Conservation (phyloP, 1,284 basidiomycete genomes). For the Tilletia horrida region DNA sequence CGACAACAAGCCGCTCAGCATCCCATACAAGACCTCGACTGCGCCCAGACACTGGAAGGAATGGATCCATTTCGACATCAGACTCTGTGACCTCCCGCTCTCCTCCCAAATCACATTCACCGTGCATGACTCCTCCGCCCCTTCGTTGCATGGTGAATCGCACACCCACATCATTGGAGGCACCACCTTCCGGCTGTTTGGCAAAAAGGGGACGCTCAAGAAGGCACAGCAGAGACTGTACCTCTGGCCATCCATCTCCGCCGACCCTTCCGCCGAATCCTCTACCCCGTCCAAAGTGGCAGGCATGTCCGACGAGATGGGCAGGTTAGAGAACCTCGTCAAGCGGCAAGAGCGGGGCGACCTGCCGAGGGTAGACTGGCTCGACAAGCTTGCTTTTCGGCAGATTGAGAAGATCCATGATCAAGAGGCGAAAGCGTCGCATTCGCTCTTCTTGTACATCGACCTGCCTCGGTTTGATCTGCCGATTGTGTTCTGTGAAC, state of each 20-base stretch:
- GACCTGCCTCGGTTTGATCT: conserved; percentile 97
- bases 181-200: conserved; percentile 82
- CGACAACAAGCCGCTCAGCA: conserved; percentile 86
- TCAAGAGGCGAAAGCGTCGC: conserved; percentile 31
- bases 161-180: conserved; percentile 74
- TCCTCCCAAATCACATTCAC: conserved; percentile 87
- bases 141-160: conserved; percentile 47
- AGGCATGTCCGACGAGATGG: conserved; percentile 75
- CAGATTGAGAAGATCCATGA: conserved; percentile 72
- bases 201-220: conserved; percentile 83
- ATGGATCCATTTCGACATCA: conserved; percentile 82
- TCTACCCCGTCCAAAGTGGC: conserved; percentile 65
- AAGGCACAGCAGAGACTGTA: conserved; percentile 71
- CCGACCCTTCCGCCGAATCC: conserved; percentile 76
- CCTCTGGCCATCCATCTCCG: conserved; percentile 76
- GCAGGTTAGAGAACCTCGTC: conserved; percentile 86
- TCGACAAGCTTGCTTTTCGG: conserved; percentile 86
- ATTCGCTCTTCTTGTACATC: conserved; percentile 72
- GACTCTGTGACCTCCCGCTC: conserved; percentile 83
- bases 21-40: conserved; percentile 87
- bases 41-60: conserved; percentile 72
- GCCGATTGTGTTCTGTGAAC: conserved; percentile 85
- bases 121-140: conserved; percentile 79
- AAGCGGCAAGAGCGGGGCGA: conserved; percentile 95
- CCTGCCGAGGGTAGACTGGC: conserved; percentile 89